A percentile compares a stretch with the other conserved stretches of the same genome.
Conservation (phyloP, 1,284 basidiomycete genomes). For the Ceratobasidium papillatum region DNA sequence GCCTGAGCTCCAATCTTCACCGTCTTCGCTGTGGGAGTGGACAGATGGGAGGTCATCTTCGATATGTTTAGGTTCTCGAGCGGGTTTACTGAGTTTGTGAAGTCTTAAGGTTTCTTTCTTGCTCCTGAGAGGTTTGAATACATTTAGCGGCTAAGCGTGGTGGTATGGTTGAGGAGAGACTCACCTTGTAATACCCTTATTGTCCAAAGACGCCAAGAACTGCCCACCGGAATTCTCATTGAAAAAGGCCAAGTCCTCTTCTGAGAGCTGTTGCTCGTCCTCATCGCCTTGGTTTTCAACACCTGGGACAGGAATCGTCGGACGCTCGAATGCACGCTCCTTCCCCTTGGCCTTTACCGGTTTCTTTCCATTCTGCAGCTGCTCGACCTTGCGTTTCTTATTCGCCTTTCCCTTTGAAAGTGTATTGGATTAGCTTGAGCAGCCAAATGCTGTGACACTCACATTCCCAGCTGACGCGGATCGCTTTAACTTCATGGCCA, state of each 20-base stretch:
- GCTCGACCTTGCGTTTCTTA: slow-evolving; percentile 44
- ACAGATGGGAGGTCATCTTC: slow-evolving; percentile 71
- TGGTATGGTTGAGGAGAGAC: slow-evolving; percentile 45
- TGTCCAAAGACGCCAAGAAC: slow-evolving; percentile 72
- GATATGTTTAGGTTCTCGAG: slow-evolving; percentile 54
- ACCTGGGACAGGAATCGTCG: slow-evolving; percentile 68
- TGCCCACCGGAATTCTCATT: slow-evolving; percentile 62
- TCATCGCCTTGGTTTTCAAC: slow-evolving; percentile 55
- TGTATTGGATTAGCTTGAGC: background rate
- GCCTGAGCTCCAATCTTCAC: slow-evolving; percentile 65
- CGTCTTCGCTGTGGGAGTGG: slow-evolving; percentile 66
- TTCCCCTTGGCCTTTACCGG: slow-evolving; percentile 59
- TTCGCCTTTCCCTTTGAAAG: slow-evolving; percentile 30
- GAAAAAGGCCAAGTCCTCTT: slow-evolving; percentile 68
- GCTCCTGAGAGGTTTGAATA: slow-evolving; percentile 61
- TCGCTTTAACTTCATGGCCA: slow-evolving; percentile 39
- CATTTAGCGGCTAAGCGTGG: slow-evolving; percentile 14
- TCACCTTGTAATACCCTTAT: slow-evolving; percentile 75
- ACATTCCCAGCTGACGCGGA: slow-evolving; percentile 29
- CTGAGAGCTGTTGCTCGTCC: slow-evolving; percentile 60
- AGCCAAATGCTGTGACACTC: background rate
- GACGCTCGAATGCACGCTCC: slow-evolving; percentile 66
- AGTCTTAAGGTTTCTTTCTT: slow-evolving; percentile 76
- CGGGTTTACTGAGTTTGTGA: slow-evolving; percentile 68
- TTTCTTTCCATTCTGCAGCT: slow-evolving; percentile 14